These are phyloP conservation scores for Talaromyces thailandensis DNA, from an alignment of 495 filamentous ascomycete genomes.

Conservation along the genomic window DNA sequence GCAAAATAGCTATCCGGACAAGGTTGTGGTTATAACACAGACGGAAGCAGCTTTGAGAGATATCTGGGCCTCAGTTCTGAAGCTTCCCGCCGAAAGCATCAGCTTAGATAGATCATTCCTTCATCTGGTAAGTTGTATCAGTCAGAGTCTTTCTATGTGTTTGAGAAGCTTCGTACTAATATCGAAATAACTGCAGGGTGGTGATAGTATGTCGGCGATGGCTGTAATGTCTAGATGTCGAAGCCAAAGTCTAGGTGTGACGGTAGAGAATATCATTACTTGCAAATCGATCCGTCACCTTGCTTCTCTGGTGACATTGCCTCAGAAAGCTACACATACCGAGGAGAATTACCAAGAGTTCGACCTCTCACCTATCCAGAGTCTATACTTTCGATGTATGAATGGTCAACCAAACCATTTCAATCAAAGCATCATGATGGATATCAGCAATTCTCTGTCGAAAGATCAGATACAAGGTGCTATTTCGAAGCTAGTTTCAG, in stretches of 20 bases:
- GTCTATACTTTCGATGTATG: slow-evolving; percentile 20
- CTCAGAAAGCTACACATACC: slow-evolving; percentile 3
- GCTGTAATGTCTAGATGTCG: slow-evolving; percentile 20
- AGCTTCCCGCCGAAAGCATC: slow-evolving; percentile 15
- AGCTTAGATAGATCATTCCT: slow-evolving; percentile 44
- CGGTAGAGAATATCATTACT: slow-evolving; percentile 18
- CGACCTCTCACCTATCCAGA: slow-evolving; percentile 15
- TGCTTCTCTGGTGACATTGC: slow-evolving; percentile 11
- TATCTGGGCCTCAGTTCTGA: slow-evolving; percentile 30
- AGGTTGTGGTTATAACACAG: slow-evolving; percentile 8
- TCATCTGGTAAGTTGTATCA: slow-evolving; percentile 13
- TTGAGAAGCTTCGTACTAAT: background rate
- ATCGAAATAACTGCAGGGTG: slow-evolving; percentile 1
- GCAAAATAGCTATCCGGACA: background rate
- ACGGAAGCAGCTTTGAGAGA: slow-evolving; percentile 16
- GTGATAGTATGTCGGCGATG: slow-evolving; percentile 47
- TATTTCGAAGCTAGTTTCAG: slow-evolving; percentile 38
- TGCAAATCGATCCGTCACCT: slow-evolving; percentile 14
- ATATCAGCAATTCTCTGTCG: slow-evolving; percentile 22
- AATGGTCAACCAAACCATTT: slow-evolving; percentile 17
- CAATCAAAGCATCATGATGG: slow-evolving; percentile 16
- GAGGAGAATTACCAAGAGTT: slow-evolving; percentile 11
- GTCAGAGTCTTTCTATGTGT: background rate
- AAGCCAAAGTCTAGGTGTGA: slow-evolving; percentile 11
- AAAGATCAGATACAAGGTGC: slow-evolving; percentile 35